Percentiles rank a stretch among this genome's conserved stretches.
Conservation (phyloP, 1,284 basidiomycete genomes). For the Schizophyllum amplum region DNA sequence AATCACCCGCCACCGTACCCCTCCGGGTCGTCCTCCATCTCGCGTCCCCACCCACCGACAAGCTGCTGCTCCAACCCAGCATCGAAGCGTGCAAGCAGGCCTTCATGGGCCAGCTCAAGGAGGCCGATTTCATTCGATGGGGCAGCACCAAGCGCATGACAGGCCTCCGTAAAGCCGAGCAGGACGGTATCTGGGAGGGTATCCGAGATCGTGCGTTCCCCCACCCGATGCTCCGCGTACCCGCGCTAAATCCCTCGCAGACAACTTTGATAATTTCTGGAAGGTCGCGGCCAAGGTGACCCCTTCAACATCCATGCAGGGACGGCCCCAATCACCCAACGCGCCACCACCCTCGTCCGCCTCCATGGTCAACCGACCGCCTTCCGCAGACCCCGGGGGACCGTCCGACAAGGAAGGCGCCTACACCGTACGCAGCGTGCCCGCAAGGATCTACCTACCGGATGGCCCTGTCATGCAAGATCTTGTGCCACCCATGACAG, state of each 20-base stretch:
- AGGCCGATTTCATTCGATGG: constrained; percentile 93
- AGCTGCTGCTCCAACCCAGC: constrained; percentile 70
- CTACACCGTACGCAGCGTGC: constrained; percentile 80
- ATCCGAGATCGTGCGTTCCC: constrained; percentile 73
- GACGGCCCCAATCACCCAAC: constrained; percentile 38
- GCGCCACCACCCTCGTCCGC: constrained; percentile 40
- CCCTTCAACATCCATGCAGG: constrained; percentile 48
- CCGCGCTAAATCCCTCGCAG: constrained; percentile 37
- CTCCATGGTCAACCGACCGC: constrained; percentile 55
- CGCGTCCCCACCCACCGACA: constrained; percentile 77
- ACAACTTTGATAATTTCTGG: constrained; percentile 94
- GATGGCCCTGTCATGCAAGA: constrained; percentile 90
- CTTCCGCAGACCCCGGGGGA: constrained; percentile 56
- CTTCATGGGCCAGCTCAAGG: constrained; percentile 91
- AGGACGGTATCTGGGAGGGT: constrained; percentile 93
- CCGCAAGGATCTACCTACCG: constrained; percentile 85
- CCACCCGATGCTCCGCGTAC: constrained; percentile 4
- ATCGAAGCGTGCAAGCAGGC: constrained; percentile 81
- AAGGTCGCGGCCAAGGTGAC: constrained; percentile 84
- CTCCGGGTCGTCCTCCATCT: constrained; percentile 80
- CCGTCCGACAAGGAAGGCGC: constrained; percentile 63
- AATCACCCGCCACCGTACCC: constrained; percentile 39
- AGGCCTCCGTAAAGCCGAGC: constrained; percentile 77
- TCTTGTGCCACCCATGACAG: constrained; percentile 70
- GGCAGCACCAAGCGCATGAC: constrained; percentile 91